Evolutionary conservation across 148 eudicot genomes (phyloP).

Genomic region (Beta vulgaris): DNA sequence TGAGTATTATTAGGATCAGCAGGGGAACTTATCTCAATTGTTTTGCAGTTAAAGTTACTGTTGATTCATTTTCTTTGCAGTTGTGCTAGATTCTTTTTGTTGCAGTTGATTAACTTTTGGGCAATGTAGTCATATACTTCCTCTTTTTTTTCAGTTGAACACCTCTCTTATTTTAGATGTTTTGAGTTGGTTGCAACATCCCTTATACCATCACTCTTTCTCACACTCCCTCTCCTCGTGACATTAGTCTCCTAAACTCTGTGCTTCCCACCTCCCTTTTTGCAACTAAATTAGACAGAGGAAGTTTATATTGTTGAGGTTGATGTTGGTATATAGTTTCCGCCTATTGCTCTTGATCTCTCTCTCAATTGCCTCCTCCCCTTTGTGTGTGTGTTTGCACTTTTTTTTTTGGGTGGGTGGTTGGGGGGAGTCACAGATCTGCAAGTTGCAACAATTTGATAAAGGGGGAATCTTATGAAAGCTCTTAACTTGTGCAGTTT

Average conservation of each 20-base stretch:
- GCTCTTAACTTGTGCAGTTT: constrained; percentile 38
- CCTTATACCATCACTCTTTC: too few relatives aligned
- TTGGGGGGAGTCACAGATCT: background rate
- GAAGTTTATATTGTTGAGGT: too few relatives aligned
- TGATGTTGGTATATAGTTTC: background rate
- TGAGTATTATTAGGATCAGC: background rate
- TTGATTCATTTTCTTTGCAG: background rate
- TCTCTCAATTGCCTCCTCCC: background rate
- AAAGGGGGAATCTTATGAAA: background rate
- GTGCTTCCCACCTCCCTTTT: too few relatives aligned
- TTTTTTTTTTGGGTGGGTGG: background rate
- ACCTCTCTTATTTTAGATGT: too few relatives aligned
- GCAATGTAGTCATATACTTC: too few relatives aligned
- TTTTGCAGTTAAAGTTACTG: background rate
- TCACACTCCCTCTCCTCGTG: too few relatives aligned
- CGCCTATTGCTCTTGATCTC: background rate
- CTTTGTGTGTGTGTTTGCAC: background rate
- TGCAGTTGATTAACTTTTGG: background rate
- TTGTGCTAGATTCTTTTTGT: background rate
- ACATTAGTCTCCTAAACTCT: too few relatives aligned
- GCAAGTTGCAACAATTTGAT: background rate
- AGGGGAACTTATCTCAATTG: background rate
- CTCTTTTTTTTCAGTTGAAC: too few relatives aligned
- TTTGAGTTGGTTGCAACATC: too few relatives aligned
- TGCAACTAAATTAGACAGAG: too few relatives aligned